Conservation (phyloP, 305 asterid genomes). For the Fraxinus baroniana region DNA sequence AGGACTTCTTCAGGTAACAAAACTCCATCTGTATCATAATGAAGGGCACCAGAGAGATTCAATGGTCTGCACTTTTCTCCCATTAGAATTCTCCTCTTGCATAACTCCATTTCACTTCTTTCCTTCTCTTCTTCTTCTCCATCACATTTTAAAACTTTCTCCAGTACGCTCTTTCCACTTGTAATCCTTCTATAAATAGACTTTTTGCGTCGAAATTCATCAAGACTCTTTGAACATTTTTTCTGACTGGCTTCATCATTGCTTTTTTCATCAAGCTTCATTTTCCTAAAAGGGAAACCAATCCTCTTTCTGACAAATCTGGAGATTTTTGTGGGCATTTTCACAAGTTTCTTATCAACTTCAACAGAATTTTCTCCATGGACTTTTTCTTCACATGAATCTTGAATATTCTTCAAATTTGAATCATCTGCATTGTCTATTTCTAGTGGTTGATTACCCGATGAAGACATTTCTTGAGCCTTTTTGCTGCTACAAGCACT, state of each 20-base stretch:
- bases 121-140: neutral
- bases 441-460: neutral
- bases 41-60: slow-evolving; percentile 52
- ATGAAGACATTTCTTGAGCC: slow-evolving; percentile 2
- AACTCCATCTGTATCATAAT: slow-evolving; percentile 55
- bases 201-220: neutral
- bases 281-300: slow-evolving; percentile 28
- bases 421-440: neutral
- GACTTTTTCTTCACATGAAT: neutral
- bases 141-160: neutral
- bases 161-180: neutral
- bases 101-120: neutral
- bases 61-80: neutral
- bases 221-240: neutral
- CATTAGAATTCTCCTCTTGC: slow-evolving; percentile 18
- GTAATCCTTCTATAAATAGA: neutral
- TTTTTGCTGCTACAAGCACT: slow-evolving; percentile 26
- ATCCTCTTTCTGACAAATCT: slow-evolving; percentile 22
- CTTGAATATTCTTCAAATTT: neutral
- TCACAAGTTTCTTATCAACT: neutral
- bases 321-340: slow-evolving; percentile 14
- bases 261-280: slow-evolving; percentile 15
- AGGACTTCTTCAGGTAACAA: slow-evolving; percentile 47
- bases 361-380: neutral
- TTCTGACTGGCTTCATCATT: neutral